Evolutionary conservation across 1,139 yeast species (phyloP).

Genomic region (Hemisphaericaspora xylofermentans): DNA sequence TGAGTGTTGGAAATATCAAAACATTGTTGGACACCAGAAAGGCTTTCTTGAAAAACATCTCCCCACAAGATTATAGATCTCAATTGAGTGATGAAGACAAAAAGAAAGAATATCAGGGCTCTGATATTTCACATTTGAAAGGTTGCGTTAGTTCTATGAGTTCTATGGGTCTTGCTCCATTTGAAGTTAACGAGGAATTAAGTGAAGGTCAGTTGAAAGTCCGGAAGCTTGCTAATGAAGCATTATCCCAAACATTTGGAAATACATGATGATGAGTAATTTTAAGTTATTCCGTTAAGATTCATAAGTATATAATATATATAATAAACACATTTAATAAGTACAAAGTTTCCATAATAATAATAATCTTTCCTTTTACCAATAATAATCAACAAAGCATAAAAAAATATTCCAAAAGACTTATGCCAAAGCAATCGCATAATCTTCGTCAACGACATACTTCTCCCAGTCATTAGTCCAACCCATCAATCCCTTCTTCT

Average conservation of each 20-base stretch:
- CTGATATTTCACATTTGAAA: conserved; percentile 17
- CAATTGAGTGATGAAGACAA: conserved; percentile 14
- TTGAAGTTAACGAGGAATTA: conserved; percentile 19
- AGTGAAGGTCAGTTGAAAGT: conserved; percentile 22
- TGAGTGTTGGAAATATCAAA: conserved; percentile 14
- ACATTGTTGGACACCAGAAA: conserved; percentile 17
- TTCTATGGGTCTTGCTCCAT: conserved; percentile 23
- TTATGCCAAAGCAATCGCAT: conserved; percentile 25
- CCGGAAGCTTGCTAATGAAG: conserved; percentile 20
- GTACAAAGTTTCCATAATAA: not conserved
- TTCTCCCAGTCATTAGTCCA: conserved; percentile 31
- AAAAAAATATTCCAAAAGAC: not conserved
- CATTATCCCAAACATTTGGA: conserved; percentile 3
- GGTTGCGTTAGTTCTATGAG: conserved; percentile 20
- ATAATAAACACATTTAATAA: not conserved
- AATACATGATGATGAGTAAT: not conserved
- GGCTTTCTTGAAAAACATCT: conserved; percentile 15
- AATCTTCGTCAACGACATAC: conserved; percentile 27
- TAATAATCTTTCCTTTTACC: too few species aligned
- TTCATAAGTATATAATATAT: not conserved
- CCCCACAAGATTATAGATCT: conserved; percentile 19
- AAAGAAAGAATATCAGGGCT: conserved; percentile 17
- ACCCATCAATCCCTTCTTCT: conserved; percentile 17
- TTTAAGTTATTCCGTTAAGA: conserved; percentile 1
- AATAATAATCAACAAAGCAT: not conserved